Evolutionary conservation across 1,139 yeast species (phyloP), one percentile per base, ranked within the genome.

Genomic region (Spathaspora jeffriesii): DNA sequence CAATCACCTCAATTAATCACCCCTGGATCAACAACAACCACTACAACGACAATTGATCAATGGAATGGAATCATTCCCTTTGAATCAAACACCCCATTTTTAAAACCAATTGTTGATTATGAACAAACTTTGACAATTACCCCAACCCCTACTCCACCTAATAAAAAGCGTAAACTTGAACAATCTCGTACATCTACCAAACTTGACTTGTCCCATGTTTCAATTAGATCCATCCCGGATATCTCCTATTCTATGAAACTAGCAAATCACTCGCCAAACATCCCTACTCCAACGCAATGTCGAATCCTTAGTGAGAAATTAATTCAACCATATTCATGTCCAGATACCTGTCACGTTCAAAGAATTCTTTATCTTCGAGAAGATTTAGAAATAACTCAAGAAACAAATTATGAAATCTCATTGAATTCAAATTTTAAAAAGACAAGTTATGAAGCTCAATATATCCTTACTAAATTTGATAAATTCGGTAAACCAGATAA

Each of bases 371-470:
- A 45, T 31, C 28, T 46, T 15, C 40, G 56, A 7, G 51, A 50
- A 23, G 17, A 42, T 22, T 42, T 53, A 25, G 49, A 44, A 18
- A 25, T 23, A 23, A n/a, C 25, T 6, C 30, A 43, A 15, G 14
- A 34, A 21, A 18, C 45, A 23, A 30, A 32, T 15, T 50, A 46
- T 40, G 50, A 49, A 39, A 36, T 53, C 17, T 25, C 51, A 4
- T 32, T 41, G 6, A 53, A 53, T 34, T 23, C 47, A n/a, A 53
- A 53, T 40, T 53, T 53, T 36, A 50, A 50, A 43, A 53, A 50
- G 31, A 50, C 55, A 15, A 32, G 50, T 15, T 53, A 53, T 40
- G 56, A 53, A 43, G 47, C 56, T 2, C 55, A 53, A 44, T 53
- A 49, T 34, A 52, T 53, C 23, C 46, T 53, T 44, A 53, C 56